These are phyloP conservation scores for Carallia pectinifolia DNA, from an alignment of 345 rosid genomes.

Conservation along the genomic window DNA sequence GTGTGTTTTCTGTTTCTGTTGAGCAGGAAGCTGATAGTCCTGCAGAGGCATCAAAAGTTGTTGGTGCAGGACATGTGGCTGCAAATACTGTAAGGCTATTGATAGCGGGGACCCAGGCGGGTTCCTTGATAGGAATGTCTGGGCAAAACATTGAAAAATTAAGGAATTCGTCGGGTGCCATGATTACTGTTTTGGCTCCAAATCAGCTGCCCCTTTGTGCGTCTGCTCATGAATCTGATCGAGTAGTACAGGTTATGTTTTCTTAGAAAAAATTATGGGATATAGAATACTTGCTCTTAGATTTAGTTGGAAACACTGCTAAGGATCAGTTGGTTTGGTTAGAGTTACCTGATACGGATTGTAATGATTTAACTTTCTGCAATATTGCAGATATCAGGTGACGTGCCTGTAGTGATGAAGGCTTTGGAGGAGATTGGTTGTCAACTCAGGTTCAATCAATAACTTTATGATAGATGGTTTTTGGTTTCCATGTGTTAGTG, in stretches of 20 bases:
- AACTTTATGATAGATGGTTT: neutral
- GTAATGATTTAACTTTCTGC: no score
- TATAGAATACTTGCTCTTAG: no score
- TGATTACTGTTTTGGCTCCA: slow-evolving; percentile 53
- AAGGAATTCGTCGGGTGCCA: slow-evolving; percentile 58
- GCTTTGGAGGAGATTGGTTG: slow-evolving; percentile 59
- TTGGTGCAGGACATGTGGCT: slow-evolving; percentile 50
- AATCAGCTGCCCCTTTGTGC: slow-evolving; percentile 65
- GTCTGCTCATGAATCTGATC: slow-evolving; percentile 65
- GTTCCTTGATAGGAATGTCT: slow-evolving; percentile 54
- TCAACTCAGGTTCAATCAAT: slow-evolving; percentile 43
- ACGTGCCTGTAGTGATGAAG: slow-evolving; percentile 53
- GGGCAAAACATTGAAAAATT: slow-evolving; percentile 63
- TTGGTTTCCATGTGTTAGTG: neutral
- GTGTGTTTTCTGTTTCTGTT: neutral
- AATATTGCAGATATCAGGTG: slow-evolving; percentile 49
- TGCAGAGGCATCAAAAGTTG: slow-evolving; percentile 29
- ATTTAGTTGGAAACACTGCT: neutral
- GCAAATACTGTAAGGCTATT: slow-evolving; percentile 56
- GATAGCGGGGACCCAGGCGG: slow-evolving; percentile 69
- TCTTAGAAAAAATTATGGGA: neutral
- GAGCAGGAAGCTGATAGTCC: slow-evolving; percentile 51
- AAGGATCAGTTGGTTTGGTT: neutral
- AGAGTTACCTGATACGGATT: no score
- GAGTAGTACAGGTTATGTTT: slow-evolving; percentile 22